A percentile compares a stretch with the other conserved stretches of the same genome.
Evolutionary conservation across 2,329 filamentous ascomycete genomes (phyloP).

Genomic region (Tympanopsis confertula): DNA sequence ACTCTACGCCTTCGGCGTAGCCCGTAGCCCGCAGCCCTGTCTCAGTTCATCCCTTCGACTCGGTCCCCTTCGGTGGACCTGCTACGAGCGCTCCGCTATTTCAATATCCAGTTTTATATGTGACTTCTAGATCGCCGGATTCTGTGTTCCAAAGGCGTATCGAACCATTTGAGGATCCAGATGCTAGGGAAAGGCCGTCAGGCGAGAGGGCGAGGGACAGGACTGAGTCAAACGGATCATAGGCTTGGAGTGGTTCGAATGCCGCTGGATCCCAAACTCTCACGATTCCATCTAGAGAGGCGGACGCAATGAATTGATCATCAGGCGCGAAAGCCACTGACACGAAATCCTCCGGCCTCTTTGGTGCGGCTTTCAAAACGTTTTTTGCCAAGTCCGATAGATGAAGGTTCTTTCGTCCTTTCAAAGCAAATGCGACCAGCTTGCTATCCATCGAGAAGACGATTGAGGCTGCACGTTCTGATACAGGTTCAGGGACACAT

Average conservation of each 20-base stretch:
- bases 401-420: not conserved
- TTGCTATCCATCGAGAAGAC: not conserved
- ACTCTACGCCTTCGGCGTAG: not conserved
- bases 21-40: not conserved
- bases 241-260: not conserved
- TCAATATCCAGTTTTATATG: constrained; percentile 1
- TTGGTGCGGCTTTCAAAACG: not conserved
- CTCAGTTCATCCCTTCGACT: not conserved
- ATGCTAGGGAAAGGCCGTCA: not conserved
- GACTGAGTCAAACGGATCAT: not conserved
- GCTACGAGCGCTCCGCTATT: constrained; percentile 1
- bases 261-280: not conserved
- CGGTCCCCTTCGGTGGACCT: constrained; percentile 4
- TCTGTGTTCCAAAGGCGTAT: not conserved
- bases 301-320: not conserved
- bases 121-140: not conserved
- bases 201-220: not conserved
- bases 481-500: not conserved
- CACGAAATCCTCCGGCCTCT: not conserved
- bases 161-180: not conserved
- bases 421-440: not conserved
- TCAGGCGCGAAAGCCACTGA: constrained; percentile 1
- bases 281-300: not conserved
- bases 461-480: not conserved
- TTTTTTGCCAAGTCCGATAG: not conserved